Percentiles rank a stretch among this genome's conserved stretches.
Evolutionary conservation across 768 basidiomycete species (phyloP).

Genomic region (Serpula lacrymans): DNA sequence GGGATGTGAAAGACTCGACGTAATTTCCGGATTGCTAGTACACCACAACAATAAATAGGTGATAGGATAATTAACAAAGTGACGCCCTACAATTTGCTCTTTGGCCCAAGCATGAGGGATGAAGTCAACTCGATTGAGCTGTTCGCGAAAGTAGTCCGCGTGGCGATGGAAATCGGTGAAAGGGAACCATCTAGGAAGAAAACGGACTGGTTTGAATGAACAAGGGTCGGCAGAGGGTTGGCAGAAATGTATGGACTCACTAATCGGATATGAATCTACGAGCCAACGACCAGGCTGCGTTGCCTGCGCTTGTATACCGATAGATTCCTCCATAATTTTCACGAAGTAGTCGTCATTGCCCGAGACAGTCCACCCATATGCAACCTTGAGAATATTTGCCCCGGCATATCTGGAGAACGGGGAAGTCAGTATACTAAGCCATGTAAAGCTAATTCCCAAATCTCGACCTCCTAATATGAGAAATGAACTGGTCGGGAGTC

Average conservation of each 20-base stretch:
- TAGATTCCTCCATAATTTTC: conserved; percentile 25
- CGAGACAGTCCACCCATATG: conserved; percentile 38
- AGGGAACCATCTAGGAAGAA: conserved; percentile 38
- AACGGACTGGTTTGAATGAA: conserved; percentile 24
- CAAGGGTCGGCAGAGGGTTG: background rate
- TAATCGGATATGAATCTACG: conserved; percentile 36
- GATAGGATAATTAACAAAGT: background rate
- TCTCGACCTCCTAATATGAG: conserved; percentile 42
- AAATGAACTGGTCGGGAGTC: conserved; percentile 28
- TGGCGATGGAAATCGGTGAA: conserved; percentile 33
- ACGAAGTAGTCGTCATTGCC: conserved; percentile 34
- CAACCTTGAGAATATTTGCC: conserved; percentile 32
- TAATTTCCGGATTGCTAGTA: conserved; percentile 20
- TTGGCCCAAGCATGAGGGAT: conserved; percentile 32
- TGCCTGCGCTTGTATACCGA: conserved; percentile 18
- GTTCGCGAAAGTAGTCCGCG: conserved; percentile 14
- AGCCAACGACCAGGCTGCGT: conserved; percentile 30
- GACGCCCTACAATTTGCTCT: conserved; percentile 22
- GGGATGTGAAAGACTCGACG: conserved; percentile 32
- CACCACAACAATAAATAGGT: background rate
- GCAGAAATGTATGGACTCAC: conserved; percentile 25
- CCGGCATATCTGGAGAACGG: conserved; percentile 24
- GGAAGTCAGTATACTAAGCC: background rate
- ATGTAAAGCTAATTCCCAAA: conserved; percentile 5
- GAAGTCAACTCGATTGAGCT: conserved; percentile 17